Percentiles rank a stretch among this genome's conserved stretches.
phyloP scores from a whole-genome alignment of 495 filamentous ascomycete species.

The Mytilinidion resinicola region DNA sequence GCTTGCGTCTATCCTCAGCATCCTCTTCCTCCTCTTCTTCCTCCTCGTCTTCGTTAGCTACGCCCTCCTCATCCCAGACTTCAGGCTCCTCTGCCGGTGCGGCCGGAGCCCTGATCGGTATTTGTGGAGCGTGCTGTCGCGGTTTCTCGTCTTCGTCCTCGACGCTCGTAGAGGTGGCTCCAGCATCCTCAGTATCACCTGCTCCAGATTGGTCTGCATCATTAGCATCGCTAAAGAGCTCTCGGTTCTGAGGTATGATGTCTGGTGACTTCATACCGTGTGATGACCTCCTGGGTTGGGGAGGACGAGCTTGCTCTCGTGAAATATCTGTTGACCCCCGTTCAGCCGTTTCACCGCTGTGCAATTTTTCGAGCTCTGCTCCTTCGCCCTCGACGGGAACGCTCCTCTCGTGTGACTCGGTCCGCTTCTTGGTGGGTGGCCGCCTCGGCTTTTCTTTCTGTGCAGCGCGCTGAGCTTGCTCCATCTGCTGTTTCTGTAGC shows the following conservation, averaged over 20 bases:
- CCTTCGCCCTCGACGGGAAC: conserved; percentile 20
- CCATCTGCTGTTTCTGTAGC: conserved; percentile 87
- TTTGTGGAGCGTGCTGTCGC: conserved; percentile 10
- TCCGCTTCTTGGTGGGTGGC: conserved; percentile 66
- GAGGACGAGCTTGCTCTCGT: conserved; percentile 46
- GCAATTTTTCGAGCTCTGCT: conserved; percentile 21
- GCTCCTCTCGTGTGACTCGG: conserved; percentile 45
- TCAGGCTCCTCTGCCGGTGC: conserved; percentile 27
- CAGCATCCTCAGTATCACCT: conserved; percentile 76
- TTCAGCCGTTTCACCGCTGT: conserved; percentile 23
- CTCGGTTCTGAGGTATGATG: conserved; percentile 41
- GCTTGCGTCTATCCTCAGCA: conserved; percentile 75
- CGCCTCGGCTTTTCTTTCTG: conserved; percentile 83
- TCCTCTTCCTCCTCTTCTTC: conserved; percentile 89
- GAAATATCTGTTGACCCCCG: conserved; percentile 40
- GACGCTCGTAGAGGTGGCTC: conserved; percentile 64
- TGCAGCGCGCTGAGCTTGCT: conserved; percentile 68
- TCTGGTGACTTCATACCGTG: conserved; percentile 50
- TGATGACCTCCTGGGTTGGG: conserved; percentile 32
- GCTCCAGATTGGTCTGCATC: conserved; percentile 87
- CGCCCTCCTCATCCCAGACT: conserved; percentile 37
- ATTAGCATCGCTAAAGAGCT: conserved; percentile 68
- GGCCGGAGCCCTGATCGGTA: conserved; percentile 17
- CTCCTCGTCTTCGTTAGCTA: conserved; percentile 62
- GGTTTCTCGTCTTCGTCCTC: conserved; percentile 62